Evolutionary conservation across 352 stramenopile genomes (phyloP), one percentile per base, ranked within the genome.

Genomic region (Phytopythium aichiense): DNA sequence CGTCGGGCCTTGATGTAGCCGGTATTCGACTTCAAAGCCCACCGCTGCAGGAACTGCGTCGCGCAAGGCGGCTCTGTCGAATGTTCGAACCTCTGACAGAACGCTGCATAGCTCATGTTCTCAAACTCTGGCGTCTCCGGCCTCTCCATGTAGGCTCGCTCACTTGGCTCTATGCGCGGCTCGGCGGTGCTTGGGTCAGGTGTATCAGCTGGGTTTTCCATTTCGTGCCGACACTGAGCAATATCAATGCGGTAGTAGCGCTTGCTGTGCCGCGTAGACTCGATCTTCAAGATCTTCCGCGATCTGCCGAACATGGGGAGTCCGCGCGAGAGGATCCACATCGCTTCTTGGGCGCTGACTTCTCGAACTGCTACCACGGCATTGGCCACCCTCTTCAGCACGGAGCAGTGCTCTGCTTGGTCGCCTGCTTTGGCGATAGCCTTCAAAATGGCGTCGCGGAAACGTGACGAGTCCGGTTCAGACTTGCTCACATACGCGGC

Each of bases 401-500:
- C 15, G 3, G 7, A n/a, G 31, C 40, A 23, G 4, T 51, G 42
- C 20, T 58, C 6, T n/a, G 40, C 60, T 4, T 20, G 8, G 2
- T 56, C 20, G 8, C 25, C 38, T 25, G 54, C 1, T 12, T 18
- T n/a, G 12, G 64, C 56, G 0, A 73, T 40, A 0, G 63, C 61
- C n/a, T 25, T 50, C 2, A 42, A 31, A 8, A 73, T 73, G 4
- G 46, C 23, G 4, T 58, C 50, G 8, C 31, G 18, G 38, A 71
- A 56, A 16, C 56, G 64, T 30, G 62, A 22, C 0, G 65, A 56
- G 25, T 71, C 65, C 1, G 65, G 60, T 20, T 66, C 54, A 22
- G 65, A 6, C 35, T 78, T 78, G 35, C 67, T 78, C 1, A 73
- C 31, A 20, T 75, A 75, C 0, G 64, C 64, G 7, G 61, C 62